These are phyloP conservation scores for Phytophthora litchii DNA, from an alignment of 352 stramenopile species.

Conservation along the genomic window DNA sequence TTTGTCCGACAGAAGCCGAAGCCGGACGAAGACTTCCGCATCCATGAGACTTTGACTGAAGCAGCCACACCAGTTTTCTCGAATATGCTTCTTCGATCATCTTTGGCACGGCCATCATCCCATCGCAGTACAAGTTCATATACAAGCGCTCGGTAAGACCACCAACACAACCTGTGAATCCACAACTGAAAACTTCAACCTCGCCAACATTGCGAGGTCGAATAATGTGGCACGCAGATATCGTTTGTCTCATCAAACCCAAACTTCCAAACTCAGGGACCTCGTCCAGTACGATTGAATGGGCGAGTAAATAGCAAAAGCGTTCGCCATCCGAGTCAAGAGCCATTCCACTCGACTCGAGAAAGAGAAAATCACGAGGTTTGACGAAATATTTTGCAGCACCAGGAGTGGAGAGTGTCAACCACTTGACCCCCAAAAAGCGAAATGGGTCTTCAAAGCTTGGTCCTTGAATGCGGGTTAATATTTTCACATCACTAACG, in stretches of 20 bases:
- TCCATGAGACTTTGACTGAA: conserved; percentile 22
- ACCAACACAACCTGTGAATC: conserved; percentile 33
- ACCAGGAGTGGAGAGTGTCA: conserved; percentile 27
- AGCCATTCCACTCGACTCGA: conserved; percentile 43
- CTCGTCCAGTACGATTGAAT: conserved; percentile 37
- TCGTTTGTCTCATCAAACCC: conserved; percentile 32
- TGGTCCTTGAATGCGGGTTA: conserved; percentile 38
- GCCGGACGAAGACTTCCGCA: background rate
- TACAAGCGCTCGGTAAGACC: conserved; percentile 28
- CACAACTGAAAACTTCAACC: conserved; percentile 45
- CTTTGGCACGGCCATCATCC: conserved; percentile 22
- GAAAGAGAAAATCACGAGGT: conserved; percentile 37
- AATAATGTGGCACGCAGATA: conserved; percentile 45
- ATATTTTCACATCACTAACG: conserved; percentile 30
- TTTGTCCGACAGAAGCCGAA: background rate
- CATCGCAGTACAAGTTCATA: conserved; percentile 27
- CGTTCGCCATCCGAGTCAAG: conserved; percentile 32
- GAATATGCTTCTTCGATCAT: conserved; percentile 45
- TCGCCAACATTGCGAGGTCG: conserved; percentile 20
- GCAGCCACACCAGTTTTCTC: conserved; percentile 48
- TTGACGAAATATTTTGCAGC: conserved; percentile 35
- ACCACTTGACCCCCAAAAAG: conserved; percentile 52
- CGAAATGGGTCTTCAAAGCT: conserved; percentile 46
- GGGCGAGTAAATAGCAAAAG: conserved; percentile 39
- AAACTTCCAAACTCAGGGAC: conserved; percentile 27